These are phyloP conservation scores for Podospora comata DNA, from an alignment of 495 filamentous ascomycete genomes.

Conservation along the genomic window DNA sequence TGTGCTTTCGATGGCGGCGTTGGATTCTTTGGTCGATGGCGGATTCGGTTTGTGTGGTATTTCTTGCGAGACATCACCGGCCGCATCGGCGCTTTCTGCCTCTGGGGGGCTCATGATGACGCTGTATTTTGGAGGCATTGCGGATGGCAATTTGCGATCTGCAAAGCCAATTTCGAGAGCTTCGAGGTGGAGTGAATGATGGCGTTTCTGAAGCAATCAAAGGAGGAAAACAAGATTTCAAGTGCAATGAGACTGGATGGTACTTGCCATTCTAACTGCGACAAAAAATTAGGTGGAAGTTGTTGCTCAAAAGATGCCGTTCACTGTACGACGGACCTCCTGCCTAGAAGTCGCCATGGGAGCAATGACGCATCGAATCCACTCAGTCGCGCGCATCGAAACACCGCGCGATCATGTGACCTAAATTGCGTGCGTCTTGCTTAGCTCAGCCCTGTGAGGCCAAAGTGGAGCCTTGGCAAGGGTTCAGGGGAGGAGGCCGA, in stretches of 20 bases:
- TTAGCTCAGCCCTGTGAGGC: not conserved
- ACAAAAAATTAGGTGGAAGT: not conserved
- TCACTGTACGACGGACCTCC: no score
- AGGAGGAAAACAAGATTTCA: not conserved
- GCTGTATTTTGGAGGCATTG: not conserved
- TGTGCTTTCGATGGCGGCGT: not conserved
- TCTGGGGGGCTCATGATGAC: not conserved
- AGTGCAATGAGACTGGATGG: not conserved
- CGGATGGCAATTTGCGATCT: not conserved
- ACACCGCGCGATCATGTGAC: constrained; percentile 7
- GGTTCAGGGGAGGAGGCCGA: not conserved
- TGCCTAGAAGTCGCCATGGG: not conserved
- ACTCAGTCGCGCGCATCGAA: not conserved
- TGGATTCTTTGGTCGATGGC: not conserved
- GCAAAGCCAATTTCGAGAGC: not conserved
- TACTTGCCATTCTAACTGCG: not conserved
- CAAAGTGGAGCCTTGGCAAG: not conserved
- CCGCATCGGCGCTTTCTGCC: not conserved
- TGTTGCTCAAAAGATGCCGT: no score
- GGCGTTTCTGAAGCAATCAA: not conserved
- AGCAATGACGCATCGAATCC: constrained; percentile 5
- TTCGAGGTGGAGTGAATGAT: not conserved
- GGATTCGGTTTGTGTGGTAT: not conserved
- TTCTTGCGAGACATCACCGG: not conserved
- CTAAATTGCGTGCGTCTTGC: not conserved